Conservation (phyloP, 2,329 filamentous ascomycete species). For the Byssochlamys sp. region DNA sequence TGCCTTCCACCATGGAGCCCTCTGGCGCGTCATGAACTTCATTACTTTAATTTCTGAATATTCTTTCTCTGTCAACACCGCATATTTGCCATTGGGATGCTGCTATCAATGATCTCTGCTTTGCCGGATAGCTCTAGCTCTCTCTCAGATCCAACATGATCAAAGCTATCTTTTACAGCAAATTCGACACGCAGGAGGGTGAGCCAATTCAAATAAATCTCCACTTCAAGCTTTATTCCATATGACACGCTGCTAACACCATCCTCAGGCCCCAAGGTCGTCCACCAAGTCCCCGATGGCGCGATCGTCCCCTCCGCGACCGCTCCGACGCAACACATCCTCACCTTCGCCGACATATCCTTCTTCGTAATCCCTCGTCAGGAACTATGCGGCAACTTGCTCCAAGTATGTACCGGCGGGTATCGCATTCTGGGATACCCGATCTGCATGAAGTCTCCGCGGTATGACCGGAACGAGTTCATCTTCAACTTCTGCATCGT, state of each 20-base stretch:
- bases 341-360: conserved; percentile 77
- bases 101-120: neutral
- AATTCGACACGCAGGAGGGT: conserved; percentile 54
- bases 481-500: conserved; percentile 96
- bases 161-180: conserved; percentile 57
- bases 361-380: conserved; percentile 92
- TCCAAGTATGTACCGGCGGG: conserved; percentile 61
- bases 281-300: conserved; percentile 55
- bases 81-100: neutral
- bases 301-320: conserved; percentile 43
- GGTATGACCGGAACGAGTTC: conserved; percentile 87
- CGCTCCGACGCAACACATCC: conserved; percentile 48
- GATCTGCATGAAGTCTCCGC: conserved; percentile 71
- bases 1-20: neutral
- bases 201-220: conserved; percentile 4
- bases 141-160: conserved; percentile 39
- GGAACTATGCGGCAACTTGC: conserved; percentile 84
- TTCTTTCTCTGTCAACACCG: neutral
- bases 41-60: neutral
- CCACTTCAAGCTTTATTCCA: neutral
- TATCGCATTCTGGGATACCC: conserved; percentile 80
- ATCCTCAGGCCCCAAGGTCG: conserved; percentile 48
- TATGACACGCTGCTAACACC: conserved; percentile 3
- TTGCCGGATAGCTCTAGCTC: conserved; percentile 1
- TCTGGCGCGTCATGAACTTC: neutral